phyloP scores from a whole-genome alignment of 2,329 filamentous ascomycete species.

The Fusarium tuaranense region DNA sequence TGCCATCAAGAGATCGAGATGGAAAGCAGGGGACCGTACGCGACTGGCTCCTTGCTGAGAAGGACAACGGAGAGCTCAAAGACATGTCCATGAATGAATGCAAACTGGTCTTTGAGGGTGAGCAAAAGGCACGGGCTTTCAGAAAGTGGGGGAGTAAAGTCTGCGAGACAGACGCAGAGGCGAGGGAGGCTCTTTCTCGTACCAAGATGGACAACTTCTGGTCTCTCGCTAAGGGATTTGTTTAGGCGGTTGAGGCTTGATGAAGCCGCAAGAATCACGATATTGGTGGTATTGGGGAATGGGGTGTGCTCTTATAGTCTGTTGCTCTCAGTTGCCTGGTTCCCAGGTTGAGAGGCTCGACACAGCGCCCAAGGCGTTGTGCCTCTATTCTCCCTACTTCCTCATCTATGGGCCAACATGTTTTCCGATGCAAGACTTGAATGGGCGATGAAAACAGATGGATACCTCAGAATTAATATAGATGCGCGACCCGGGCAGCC shows the following conservation, averaged over 20 bases:
- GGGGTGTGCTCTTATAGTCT: neutral
- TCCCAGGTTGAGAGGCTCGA: neutral
- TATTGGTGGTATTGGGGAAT: neutral
- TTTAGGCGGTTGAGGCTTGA: conserved; percentile 11
- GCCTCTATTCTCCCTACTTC: neutral
- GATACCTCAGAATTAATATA: neutral
- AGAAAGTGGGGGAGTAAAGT: conserved; percentile 89
- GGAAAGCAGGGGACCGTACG: conserved; percentile 72
- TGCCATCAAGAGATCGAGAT: conserved; percentile 72
- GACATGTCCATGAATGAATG: conserved; percentile 88
- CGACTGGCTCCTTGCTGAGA: conserved; percentile 83
- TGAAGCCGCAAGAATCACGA: neutral
- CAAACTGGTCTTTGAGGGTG: conserved; percentile 88
- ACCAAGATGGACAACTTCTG: conserved; percentile 97
- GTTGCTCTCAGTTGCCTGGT: neutral
- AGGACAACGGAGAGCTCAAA: conserved; percentile 81
- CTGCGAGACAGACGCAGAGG: conserved; percentile 93
- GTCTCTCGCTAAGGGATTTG: conserved; percentile 80
- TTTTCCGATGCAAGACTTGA: neutral
- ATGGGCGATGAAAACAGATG: neutral
- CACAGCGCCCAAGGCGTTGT: neutral
- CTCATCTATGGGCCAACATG: neutral
- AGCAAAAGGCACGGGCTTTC: conserved; percentile 83
- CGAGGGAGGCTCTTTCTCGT: conserved; percentile 81
- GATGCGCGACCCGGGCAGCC: neutral